phyloP scores from a whole-genome alignment of 2,329 filamentous ascomycete genomes.

The Mycosphaerella sp. region DNA sequence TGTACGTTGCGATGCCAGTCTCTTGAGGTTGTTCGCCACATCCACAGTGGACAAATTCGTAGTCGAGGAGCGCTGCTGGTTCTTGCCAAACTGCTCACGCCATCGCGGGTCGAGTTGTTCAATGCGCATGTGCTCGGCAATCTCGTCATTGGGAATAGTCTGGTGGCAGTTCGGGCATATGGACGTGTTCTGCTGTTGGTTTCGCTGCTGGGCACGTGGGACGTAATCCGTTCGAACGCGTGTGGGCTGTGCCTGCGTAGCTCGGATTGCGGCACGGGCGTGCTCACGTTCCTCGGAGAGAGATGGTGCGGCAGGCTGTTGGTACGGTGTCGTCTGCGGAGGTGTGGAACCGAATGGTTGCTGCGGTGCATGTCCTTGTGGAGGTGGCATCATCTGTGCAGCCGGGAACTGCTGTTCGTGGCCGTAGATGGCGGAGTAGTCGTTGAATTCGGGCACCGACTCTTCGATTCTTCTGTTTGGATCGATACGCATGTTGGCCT shows the following conservation, averaged over 20 bases:
- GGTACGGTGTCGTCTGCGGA: slow-evolving; percentile 28
- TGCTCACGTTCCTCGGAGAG: slow-evolving; percentile 46
- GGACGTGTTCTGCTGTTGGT: slow-evolving; percentile 51
- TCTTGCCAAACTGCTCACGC: slow-evolving; percentile 91
- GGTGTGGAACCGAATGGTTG: slow-evolving; percentile 24
- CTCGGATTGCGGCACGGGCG: slow-evolving; percentile 64
- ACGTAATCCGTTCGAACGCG: slow-evolving; percentile 93
- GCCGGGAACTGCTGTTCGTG: slow-evolving; percentile 26
- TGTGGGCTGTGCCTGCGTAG: slow-evolving; percentile 47
- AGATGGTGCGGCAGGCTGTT: slow-evolving; percentile 22
- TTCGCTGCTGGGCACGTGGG: slow-evolving; percentile 63
- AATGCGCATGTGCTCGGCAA: slow-evolving; percentile 90
- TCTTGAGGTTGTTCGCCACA: slow-evolving; percentile 89
- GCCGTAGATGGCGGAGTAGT: slow-evolving; percentile 41
- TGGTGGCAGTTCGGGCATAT: slow-evolving; percentile 92
- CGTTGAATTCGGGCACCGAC: slow-evolving; percentile 72
- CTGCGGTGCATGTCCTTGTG: slow-evolving; percentile 23
- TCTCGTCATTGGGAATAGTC: slow-evolving; percentile 76
- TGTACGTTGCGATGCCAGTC: slow-evolving; percentile 79
- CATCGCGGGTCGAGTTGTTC: slow-evolving; percentile 89
- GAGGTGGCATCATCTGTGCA: slow-evolving; percentile 23
- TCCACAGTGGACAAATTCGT: slow-evolving; percentile 82
- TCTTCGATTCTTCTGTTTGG: slow-evolving; percentile 85
- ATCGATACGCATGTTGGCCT: slow-evolving; percentile 80
- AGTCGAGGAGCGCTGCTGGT: slow-evolving; percentile 73